A percentile compares a stretch with the other conserved stretches of the same genome.
Conservation (phyloP, 2,329 filamentous ascomycete genomes). For the Magnaporthales sp. region DNA sequence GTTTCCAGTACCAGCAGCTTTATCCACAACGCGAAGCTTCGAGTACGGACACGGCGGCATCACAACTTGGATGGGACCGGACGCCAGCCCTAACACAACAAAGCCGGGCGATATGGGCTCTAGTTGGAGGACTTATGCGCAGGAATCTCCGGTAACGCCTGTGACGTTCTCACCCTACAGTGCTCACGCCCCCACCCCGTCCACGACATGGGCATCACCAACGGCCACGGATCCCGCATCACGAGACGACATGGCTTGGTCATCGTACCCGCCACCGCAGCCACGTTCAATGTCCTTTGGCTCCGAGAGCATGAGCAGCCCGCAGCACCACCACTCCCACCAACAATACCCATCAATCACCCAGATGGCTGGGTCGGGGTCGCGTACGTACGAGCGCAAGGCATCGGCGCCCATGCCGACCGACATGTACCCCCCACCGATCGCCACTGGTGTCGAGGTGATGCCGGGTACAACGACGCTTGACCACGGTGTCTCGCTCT, state of each 20-base stretch:
- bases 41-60: conserved; percentile 29
- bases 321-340: conserved; percentile 20
- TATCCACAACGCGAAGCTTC: conserved; percentile 24
- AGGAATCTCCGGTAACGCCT: conserved; percentile 40
- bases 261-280: conserved; percentile 26
- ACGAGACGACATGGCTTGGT: conserved; percentile 37
- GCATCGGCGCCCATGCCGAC: conserved; percentile 25
- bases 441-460: conserved; percentile 25
- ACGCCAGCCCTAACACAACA: conserved; percentile 28
- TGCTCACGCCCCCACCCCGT: conserved; percentile 26
- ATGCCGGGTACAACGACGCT: conserved; percentile 22
- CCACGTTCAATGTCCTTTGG: conserved; percentile 40
- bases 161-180: conserved; percentile 39
- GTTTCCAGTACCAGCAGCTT: conserved; percentile 23
- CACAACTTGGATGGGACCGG: conserved; percentile 36
- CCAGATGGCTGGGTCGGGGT: conserved; percentile 19
- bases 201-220: conserved; percentile 32
- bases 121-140: conserved; percentile 40
- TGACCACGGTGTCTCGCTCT: conserved; percentile 25
- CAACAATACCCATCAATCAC: conserved; percentile 32
- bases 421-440: conserved; percentile 33
- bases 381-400: conserved; percentile 33
- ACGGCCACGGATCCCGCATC: conserved; percentile 23
- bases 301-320: conserved; percentile 27
- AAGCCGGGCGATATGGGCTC: conserved; percentile 33